A percentile compares a stretch with the other conserved stretches of the same genome.
Conservation (phyloP, 176 grass and related monocot species). For the Olyra latifolia region DNA sequence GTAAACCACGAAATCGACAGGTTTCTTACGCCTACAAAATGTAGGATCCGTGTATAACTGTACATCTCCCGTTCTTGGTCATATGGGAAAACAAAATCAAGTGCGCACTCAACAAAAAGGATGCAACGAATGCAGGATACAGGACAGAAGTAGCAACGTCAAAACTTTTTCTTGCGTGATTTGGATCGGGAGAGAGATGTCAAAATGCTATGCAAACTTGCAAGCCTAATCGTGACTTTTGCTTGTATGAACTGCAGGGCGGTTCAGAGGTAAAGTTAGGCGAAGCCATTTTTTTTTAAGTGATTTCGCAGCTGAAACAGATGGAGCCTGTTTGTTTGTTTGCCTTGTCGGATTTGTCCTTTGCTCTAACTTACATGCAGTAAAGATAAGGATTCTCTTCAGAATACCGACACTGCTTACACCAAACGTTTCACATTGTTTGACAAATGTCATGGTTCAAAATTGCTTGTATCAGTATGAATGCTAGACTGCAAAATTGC, state of each 20-base stretch:
- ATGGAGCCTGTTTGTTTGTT: background rate
- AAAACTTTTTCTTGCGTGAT: slow-evolving; percentile 13
- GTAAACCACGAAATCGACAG: background rate
- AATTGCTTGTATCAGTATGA: background rate
- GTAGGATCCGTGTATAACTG: background rate
- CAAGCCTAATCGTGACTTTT: background rate
- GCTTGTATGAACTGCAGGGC: slow-evolving; percentile 28
- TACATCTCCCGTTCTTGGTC: slow-evolving; percentile 1
- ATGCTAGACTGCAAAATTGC: background rate
- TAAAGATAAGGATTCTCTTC: background rate
- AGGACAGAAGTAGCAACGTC: slow-evolving; percentile 19
- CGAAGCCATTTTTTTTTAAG: background rate
- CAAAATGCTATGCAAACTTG: background rate
- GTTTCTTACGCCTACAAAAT: background rate
- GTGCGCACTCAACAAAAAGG: slow-evolving; percentile 33
- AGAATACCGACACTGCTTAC: background rate
- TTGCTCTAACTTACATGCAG: background rate
- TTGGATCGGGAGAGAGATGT: slow-evolving; percentile 6
- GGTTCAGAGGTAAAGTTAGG: background rate
- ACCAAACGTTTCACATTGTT: background rate
- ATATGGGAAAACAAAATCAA: slow-evolving; percentile 26
- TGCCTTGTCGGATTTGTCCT: slow-evolving; percentile 31
- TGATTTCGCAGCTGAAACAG: background rate
- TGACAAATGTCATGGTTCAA: background rate
- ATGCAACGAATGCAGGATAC: background rate